Evolutionary conservation across 2,329 filamentous ascomycete genomes (phyloP), one percentile per base, ranked within the genome.

Genomic region (Monilinia laxa): DNA sequence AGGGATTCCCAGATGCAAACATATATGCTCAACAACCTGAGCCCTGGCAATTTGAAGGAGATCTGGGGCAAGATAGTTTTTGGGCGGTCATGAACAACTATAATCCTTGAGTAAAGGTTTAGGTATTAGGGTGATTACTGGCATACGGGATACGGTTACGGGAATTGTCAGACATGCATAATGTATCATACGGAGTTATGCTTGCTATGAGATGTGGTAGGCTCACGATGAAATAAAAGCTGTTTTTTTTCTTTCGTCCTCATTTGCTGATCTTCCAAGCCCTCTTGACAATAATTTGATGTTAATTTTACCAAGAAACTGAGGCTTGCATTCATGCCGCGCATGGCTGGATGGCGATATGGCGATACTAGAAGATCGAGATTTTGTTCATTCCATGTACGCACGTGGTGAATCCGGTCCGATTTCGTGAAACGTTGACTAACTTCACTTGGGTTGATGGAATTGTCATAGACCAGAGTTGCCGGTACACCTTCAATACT

Each of bases 81-180:
- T 86, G 84, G 84, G 82, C 81, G 49, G 75, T 85, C 67, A 73
- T 86, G 71, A 86, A 86, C 71, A 81, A 80, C 55, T 75, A 74
- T 66, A 71, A 71, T 59, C 68, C 38, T 42, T 62, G 16, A 60
- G 28, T 35, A 18, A 35, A 31, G 25, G 4, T 11, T n/a, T 35
- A 7, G 18, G 40, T 9, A 20, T 58, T 23, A 25, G 42, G 25
- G 40, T n/a, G 12, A 18, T 16, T 12, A 25, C 35, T 40, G 31
- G 11, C 14, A 47, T 10, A 31, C 12, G 25, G 25, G 18, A n/a
- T n/a, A 49, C 6, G 25, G 47, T 38, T 35, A 18, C 9, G 28
- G 16, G 35, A 3, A n/a, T n/a, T 47, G n/a, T 47, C 20, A 20
- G 18, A 47, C 45, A 20, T 47, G 14, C 16, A 14, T 16, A 23